A percentile compares a stretch with the other conserved stretches of the same genome.
Conservation (phyloP, 1,284 basidiomycete genomes). For the Melampsora allii-populina region DNA sequence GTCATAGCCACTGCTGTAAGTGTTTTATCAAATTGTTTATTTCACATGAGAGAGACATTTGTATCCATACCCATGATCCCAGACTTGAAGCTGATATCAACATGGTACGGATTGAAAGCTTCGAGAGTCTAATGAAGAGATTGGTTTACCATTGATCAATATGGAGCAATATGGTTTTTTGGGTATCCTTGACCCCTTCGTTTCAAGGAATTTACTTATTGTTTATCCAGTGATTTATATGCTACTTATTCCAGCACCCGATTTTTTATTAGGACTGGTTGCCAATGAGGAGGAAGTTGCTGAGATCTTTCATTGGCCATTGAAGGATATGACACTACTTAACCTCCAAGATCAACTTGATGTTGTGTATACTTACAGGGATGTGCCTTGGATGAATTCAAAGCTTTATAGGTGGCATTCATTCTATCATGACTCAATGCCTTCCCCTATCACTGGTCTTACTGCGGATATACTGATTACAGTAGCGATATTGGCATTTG, state of each 20-base stretch:
- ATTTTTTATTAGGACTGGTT: constrained; percentile 1
- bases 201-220: constrained; percentile 23
- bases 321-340: constrained; percentile 3
- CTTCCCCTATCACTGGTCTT: constrained; percentile 21
- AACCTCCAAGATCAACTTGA: neutral
- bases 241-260: neutral
- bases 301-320: constrained; percentile 16
- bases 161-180: constrained; percentile 9
- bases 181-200: constrained; percentile 13
- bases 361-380: constrained; percentile 7
- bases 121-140: constrained; percentile 36
- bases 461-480: constrained; percentile 36
- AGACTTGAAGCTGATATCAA: neutral
- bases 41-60: neutral
- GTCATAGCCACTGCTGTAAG: constrained; percentile 27
- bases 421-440: constrained; percentile 4
- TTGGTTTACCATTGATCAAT: constrained; percentile 12
- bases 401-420: constrained; percentile 25
- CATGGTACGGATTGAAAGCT: constrained; percentile 5
- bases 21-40: neutral
- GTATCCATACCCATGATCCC: neutral
- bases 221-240: constrained; percentile 25
- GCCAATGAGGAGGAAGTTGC: constrained; percentile 34
- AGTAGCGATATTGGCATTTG: neutral
- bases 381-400: constrained; percentile 24